Percentiles rank a stretch among this genome's conserved stretches.
phyloP scores from a whole-genome alignment of 805 yeast species.

The Wickerhamomyces ciferrii region DNA sequence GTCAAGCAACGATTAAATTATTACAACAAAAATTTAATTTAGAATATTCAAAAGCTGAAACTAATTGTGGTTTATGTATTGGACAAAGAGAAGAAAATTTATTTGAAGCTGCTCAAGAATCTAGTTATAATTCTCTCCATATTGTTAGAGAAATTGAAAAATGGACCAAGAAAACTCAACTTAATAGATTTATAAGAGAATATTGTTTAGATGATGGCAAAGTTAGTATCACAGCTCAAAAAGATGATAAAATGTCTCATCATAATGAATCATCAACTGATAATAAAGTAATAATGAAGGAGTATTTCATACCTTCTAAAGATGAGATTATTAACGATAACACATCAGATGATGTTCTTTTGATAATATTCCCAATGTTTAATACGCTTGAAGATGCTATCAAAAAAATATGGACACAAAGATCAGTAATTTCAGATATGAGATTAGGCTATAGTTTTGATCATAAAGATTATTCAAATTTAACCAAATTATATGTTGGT shows the following conservation, averaged over 20 bases:
- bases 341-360: neutral
- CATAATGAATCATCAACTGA: neutral
- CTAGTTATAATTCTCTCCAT: neutral
- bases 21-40: neutral
- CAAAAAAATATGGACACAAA: too few species aligned
- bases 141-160: neutral
- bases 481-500: neutral
- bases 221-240: neutral
- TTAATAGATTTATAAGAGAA: too few species aligned
- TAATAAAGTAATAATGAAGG: neutral
- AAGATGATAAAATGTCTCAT: neutral
- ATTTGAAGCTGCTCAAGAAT: neutral
- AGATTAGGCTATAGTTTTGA: too few species aligned
- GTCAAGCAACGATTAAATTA: too few species aligned
- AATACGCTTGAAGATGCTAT: neutral
- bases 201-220: too few species aligned
- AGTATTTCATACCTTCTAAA: neutral
- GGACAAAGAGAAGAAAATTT: neutral
- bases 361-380: neutral
- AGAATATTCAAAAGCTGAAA: neutral
- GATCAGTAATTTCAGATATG: too few species aligned
- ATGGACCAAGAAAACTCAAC: neutral
- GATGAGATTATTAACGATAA: neutral
- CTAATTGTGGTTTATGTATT: neutral
- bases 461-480: neutral